A percentile compares a stretch with the other conserved stretches of the same genome.
These are phyloP conservation scores for Lipomyces mesembrius DNA, from an alignment of 805 yeast species.

Conservation along the genomic window DNA sequence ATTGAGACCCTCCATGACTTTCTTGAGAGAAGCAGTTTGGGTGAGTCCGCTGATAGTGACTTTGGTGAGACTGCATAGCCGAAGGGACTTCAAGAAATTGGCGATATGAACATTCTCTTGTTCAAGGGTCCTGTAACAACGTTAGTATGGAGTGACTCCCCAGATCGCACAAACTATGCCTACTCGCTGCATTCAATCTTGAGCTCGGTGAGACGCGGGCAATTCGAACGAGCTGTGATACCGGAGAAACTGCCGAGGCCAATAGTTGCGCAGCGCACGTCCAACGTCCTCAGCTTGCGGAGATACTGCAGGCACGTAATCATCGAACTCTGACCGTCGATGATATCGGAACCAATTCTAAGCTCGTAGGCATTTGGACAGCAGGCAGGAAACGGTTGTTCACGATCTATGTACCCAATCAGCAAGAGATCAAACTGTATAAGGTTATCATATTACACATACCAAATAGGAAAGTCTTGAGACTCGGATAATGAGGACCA, in stretches of 20 bases:
- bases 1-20: slow-evolving; percentile 15
- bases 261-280: slow-evolving; percentile 9
- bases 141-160: neutral
- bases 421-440: neutral
- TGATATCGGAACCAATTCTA: slow-evolving; percentile 10
- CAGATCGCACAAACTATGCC: neutral
- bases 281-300: slow-evolving; percentile 9
- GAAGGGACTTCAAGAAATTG: slow-evolving; percentile 19
- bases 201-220: slow-evolving; percentile 10
- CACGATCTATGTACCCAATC: slow-evolving; percentile 3
- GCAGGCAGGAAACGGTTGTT: slow-evolving; percentile 17
- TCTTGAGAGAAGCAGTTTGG: slow-evolving; percentile 11
- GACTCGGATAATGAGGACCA: slow-evolving; percentile 7
- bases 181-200: slow-evolving; percentile 15
- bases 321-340: slow-evolving; percentile 16
- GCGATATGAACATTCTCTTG: slow-evolving; percentile 25
- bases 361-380: slow-evolving; percentile 17
- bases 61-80: slow-evolving; percentile 3
- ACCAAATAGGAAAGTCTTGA: slow-evolving; percentile 13
- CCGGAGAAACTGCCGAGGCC: slow-evolving; percentile 25
- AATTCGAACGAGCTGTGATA: slow-evolving; percentile 8
- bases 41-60: slow-evolving; percentile 16
- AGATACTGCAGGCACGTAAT: slow-evolving; percentile 15
- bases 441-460: neutral
- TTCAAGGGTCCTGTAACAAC: neutral